These are phyloP conservation scores for Trichophyton simii DNA, from an alignment of 2,329 filamentous ascomycete genomes.

Conservation along the genomic window DNA sequence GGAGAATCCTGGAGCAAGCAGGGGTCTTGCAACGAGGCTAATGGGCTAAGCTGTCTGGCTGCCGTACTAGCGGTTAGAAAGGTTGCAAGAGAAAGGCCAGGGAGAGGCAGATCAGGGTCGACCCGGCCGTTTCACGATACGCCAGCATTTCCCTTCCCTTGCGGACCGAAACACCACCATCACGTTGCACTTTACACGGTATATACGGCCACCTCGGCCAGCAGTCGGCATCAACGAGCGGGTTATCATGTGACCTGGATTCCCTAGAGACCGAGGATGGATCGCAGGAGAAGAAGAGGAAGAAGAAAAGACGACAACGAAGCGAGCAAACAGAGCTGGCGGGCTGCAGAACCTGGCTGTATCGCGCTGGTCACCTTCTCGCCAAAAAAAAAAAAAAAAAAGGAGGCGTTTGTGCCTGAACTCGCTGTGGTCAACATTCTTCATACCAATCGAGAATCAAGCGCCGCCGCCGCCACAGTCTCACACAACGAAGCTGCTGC, in stretches of 20 bases:
- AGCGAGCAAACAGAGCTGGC: not conserved
- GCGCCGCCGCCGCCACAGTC: not conserved
- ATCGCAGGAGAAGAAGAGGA: too few species aligned
- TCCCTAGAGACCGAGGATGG: not conserved
- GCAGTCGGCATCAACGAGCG: slow-evolving; percentile 1
- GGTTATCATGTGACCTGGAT: slow-evolving; percentile 1
- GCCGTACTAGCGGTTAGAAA: slow-evolving; percentile 1
- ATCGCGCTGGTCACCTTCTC: not conserved
- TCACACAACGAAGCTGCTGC: not conserved
- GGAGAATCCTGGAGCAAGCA: slow-evolving; percentile 2
- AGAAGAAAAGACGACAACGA: not conserved
- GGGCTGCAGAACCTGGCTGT: not conserved
- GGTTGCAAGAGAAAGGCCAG: not conserved
- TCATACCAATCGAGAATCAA: not conserved
- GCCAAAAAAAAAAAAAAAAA: not conserved
- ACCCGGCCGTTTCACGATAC: slow-evolving; percentile 4
- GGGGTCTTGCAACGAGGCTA: slow-evolving; percentile 4
- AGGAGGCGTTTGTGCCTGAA: not conserved
- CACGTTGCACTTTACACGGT: not conserved
- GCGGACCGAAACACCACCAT: slow-evolving; percentile 1
- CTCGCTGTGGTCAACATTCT: not conserved
- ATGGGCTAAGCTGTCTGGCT: not conserved
- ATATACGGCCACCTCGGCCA: not conserved
- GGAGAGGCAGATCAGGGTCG: slow-evolving; percentile 3
- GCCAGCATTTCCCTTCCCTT: not conserved